Percentiles rank a stretch among this genome's conserved stretches.
Conservation (phyloP, 345 rosid genomes). For the Theobroma cacao region DNA sequence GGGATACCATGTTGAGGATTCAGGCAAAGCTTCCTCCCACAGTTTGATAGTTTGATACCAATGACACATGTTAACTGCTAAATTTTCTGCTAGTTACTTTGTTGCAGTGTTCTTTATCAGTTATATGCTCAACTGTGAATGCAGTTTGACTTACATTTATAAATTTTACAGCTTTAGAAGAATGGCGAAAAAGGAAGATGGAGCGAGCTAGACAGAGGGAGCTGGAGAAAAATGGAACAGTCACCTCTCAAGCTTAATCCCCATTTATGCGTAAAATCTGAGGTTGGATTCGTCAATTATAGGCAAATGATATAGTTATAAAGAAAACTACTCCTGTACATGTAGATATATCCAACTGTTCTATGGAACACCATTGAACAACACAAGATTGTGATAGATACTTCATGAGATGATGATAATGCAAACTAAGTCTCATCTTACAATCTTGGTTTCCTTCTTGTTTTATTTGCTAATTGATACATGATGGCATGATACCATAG, state of each 20-base stretch:
- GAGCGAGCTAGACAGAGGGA: slow-evolving; percentile 73
- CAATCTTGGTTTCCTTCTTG: neutral
- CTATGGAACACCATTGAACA: neutral
- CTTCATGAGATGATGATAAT: neutral
- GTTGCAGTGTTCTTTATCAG: neutral
- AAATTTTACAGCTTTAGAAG: slow-evolving; percentile 61
- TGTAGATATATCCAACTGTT: neutral
- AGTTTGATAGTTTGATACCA: neutral
- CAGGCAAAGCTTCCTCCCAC: neutral
- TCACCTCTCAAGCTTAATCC: slow-evolving; percentile 28
- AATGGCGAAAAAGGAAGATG: slow-evolving; percentile 91
- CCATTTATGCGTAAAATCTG: neutral
- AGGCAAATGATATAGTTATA: neutral
- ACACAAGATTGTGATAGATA: too few relatives aligned
- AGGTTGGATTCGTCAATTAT: neutral
- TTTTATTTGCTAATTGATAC: neutral
- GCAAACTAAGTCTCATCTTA: neutral
- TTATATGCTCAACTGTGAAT: neutral
- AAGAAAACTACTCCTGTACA: neutral
- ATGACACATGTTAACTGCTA: neutral
- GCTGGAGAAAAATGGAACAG: slow-evolving; percentile 60
- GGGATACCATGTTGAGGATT: neutral
- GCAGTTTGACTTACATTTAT: neutral
- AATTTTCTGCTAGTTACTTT: neutral
- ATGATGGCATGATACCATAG: neutral